Evolutionary conservation across 129 eudicot genomes (phyloP).

Genomic region (Scalesia atractyloides): DNA sequence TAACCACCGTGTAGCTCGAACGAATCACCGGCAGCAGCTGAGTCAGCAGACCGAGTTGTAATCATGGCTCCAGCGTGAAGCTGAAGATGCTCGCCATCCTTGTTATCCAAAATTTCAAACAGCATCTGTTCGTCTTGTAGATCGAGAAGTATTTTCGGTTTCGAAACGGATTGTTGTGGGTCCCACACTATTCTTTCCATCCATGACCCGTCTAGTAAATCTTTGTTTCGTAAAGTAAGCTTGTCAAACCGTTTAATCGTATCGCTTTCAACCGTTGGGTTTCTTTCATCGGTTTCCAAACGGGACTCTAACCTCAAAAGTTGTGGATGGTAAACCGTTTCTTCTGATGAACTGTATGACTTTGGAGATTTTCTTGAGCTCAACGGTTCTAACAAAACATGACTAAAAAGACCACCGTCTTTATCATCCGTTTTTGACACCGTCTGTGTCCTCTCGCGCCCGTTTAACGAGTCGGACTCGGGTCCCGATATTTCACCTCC

Average conservation of each 20-base stretch:
- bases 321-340: slow-evolving; percentile 68
- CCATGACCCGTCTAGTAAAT: slow-evolving; percentile 79
- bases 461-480: slow-evolving; percentile 40
- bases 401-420: slow-evolving; percentile 39
- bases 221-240: slow-evolving; percentile 74
- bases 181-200: slow-evolving; percentile 89
- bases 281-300: slow-evolving; percentile 46
- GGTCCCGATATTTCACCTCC: slow-evolving; percentile 82
- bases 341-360: slow-evolving; percentile 33
- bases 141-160: slow-evolving; percentile 80
- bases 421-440: slow-evolving; percentile 37
- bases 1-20: slow-evolving; percentile 55
- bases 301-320: slow-evolving; percentile 76
- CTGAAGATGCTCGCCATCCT: slow-evolving; percentile 61
- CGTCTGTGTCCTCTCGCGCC: slow-evolving; percentile 21
- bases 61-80: slow-evolving; percentile 96
- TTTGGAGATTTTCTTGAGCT: slow-evolving; percentile 49
- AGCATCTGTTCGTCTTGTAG: slow-evolving; percentile 97
- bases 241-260: slow-evolving; percentile 63
- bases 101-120: slow-evolving; percentile 75
- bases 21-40: slow-evolving; percentile 46
- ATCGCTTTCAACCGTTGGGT: slow-evolving; percentile 47
- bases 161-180: slow-evolving; percentile 49
- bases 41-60: slow-evolving; percentile 54
- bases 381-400: slow-evolving; percentile 63